A percentile compares a stretch with the other conserved stretches of the same genome.
Conservation (phyloP, 371 early-diverging fungal species). For the Catenaria anguillulae region DNA sequence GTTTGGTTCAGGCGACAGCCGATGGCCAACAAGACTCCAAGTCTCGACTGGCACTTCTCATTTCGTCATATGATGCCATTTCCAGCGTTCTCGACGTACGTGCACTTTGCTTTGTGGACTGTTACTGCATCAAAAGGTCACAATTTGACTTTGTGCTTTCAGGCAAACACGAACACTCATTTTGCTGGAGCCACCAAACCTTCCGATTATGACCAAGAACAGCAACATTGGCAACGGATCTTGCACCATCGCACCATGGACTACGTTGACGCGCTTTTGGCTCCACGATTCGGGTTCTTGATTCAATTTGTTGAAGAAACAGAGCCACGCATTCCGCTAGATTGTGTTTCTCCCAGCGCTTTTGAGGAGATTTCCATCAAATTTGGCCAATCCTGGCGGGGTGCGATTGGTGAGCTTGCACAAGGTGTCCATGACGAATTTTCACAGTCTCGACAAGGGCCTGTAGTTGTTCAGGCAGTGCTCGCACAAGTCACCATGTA, state of each 20-base stretch:
- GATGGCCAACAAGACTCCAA: conserved; percentile 28
- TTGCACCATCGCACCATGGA: conserved; percentile 51
- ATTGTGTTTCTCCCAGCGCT: conserved; percentile 12
- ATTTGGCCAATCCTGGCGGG: conserved; percentile 69
- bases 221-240: conserved; percentile 50
- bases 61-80: conserved; percentile 76
- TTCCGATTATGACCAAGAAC: conserved; percentile 63
- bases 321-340: background rate
- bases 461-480: conserved; percentile 66
- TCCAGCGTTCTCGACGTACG: conserved; percentile 44
- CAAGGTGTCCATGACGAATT: conserved; percentile 70
- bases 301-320: conserved; percentile 46
- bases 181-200: too few species aligned
- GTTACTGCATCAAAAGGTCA: too few species aligned
- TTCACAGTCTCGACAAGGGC: conserved; percentile 81
- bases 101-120: conserved; percentile 18
- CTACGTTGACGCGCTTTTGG: conserved; percentile 73
- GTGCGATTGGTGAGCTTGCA: conserved; percentile 53
- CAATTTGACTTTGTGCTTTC: too few species aligned
- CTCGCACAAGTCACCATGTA: conserved; percentile 69
- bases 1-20: conserved; percentile 22
- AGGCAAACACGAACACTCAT: too few species aligned
- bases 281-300: conserved; percentile 57
- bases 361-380: conserved; percentile 48
- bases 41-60: conserved; percentile 50